Percentiles rank a stretch among this genome's conserved stretches.
Conservation (phyloP, 1,284 basidiomycete species). For the Fomes fomentarius region DNA sequence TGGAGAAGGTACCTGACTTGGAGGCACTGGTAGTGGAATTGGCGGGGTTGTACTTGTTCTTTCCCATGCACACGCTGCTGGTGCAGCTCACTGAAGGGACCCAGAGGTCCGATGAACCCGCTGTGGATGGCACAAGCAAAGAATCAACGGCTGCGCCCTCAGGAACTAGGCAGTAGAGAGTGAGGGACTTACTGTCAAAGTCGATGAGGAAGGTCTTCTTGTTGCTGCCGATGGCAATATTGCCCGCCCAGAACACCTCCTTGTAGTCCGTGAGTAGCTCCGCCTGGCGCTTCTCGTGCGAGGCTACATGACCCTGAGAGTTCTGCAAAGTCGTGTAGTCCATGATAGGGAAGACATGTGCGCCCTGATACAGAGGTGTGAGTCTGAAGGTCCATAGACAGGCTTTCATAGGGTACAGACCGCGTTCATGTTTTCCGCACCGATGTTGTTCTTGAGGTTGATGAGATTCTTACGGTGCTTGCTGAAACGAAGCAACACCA, state of each 20-base stretch:
- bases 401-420: too few species aligned
- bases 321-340: constrained; percentile 1
- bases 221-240: constrained; percentile 18
- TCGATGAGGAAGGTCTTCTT: constrained; percentile 18
- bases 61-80: constrained; percentile 31
- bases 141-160: too few species aligned
- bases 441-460: constrained; percentile 27
- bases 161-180: constrained; percentile 23
- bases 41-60: constrained; percentile 37
- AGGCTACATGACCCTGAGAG: too few species aligned
- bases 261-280: constrained; percentile 17
- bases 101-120: constrained; percentile 41
- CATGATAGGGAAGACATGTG: constrained; percentile 11
- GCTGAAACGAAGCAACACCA: not conserved
- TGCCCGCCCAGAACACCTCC: constrained; percentile 21
- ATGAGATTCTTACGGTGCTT: constrained; percentile 22
- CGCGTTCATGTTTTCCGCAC: constrained; percentile 13
- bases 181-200: constrained; percentile 21
- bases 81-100: constrained; percentile 41
- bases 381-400: too few species aligned
- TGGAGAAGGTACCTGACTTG: constrained; percentile 31
- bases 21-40: constrained; percentile 34
- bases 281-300: constrained; percentile 14
- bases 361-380: too few species aligned
- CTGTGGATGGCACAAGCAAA: not conserved